Evolutionary conservation across 2,329 filamentous ascomycete species (phyloP), one percentile per base, ranked within the genome.

Genomic region (Alternaria burnsii): DNA sequence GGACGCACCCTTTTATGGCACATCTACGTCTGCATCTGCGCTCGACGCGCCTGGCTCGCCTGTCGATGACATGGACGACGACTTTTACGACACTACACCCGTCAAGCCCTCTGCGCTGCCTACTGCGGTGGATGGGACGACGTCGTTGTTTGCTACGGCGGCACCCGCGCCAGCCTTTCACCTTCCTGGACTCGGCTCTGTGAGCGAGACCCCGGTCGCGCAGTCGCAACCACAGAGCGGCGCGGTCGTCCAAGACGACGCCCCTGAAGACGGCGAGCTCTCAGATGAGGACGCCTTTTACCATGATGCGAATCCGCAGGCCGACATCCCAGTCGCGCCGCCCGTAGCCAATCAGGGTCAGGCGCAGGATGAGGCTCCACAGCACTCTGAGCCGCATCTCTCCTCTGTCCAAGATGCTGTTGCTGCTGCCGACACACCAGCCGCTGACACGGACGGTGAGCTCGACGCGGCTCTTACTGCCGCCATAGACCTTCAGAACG

Each of bases 51-150:
- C 75, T 62, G 55, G 73, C 71, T 78, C 76, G 67, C 76, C 76
- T 54, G 66, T 78, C 68, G 76, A 78, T 74, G 76, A 78, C 60
- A 63, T 73, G 70, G 76, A 78, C 68, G 76, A 78, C 71, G 76
- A 79, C 55, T 77, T 78, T 59, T 78, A 78, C 72, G 76, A 75
- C 55, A 73, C 68, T 42, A 69, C 72, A 26, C 72, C 75, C 52
- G 71, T 71, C 64, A 72, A 75, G 62, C 62, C 70, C 42, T 61
- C 68, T 52, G 62, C 69, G 52, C 62, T 64, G 50, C 59, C 66
- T 60, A 57, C 61, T 32, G 59, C 61, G 38, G 65, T 63, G 50
- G 67, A 67, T 48, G 67, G 61, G 42, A 53, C 56, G 43, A 47
- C 55, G 20, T 57, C 68, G 44, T 61, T 62, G 55, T 63, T 67